Evolutionary conservation across 1,284 basidiomycete species (phyloP).

Genomic region (Athelia sp.): DNA sequence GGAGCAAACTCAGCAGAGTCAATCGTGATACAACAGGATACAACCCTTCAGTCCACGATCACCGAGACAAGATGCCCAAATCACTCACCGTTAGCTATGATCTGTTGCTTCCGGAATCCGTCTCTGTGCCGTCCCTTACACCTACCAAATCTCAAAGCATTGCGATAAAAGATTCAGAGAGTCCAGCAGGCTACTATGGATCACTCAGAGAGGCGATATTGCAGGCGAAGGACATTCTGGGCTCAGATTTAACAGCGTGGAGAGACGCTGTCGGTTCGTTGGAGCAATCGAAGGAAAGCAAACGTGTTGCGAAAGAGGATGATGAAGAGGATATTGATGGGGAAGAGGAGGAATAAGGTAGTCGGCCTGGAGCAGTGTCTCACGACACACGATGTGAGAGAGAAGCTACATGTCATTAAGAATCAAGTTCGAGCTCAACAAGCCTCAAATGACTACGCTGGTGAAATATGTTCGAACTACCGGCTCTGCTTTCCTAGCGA

Average conservation of each 20-base stretch:
- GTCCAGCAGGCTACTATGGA: constrained; percentile 40
- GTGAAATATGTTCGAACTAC: constrained; percentile 34
- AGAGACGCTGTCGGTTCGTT: constrained; percentile 59
- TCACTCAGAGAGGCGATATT: constrained; percentile 43
- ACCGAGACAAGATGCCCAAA: not conserved
- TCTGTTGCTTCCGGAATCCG: not conserved
- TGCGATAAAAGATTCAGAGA: not conserved
- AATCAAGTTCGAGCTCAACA: no score
- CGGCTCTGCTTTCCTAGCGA: constrained; percentile 34
- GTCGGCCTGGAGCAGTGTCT: not conserved
- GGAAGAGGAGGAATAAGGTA: constrained; percentile 16
- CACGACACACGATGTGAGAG: not conserved
- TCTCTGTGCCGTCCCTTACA: not conserved
- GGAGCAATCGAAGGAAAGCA: constrained; percentile 49
- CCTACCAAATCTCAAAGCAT: not conserved
- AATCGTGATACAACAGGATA: no score
- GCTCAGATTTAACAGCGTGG: constrained; percentile 65
- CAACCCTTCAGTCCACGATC: not conserved
- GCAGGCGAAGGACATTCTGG: constrained; percentile 45
- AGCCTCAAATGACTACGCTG: not conserved
- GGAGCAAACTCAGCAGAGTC: no score
- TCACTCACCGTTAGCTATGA: not conserved
- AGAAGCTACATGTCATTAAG: not conserved
- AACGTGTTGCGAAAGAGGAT: constrained; percentile 33
- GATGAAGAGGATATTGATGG: constrained; percentile 33